phyloP scores from a whole-genome alignment of 1,139 yeast species.

The Wickerhamiella pararugosa region DNA sequence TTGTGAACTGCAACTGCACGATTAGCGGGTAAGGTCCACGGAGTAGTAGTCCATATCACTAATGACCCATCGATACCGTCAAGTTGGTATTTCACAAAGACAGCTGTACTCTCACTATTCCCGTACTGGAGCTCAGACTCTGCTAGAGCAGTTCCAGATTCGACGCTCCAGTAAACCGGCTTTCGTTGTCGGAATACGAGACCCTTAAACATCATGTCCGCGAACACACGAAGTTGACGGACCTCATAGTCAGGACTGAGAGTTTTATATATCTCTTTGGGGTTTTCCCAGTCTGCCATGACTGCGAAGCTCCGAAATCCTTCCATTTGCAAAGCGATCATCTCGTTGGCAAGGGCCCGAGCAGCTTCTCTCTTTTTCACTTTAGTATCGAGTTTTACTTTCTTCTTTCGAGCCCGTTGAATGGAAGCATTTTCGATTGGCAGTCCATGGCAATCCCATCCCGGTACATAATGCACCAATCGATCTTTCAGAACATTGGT shows the following conservation, averaged over 20 bases:
- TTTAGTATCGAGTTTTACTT: constrained; percentile 24
- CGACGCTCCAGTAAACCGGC: constrained; percentile 97
- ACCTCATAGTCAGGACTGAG: constrained; percentile 56
- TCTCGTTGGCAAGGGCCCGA: constrained; percentile 45
- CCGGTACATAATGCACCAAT: constrained; percentile 61
- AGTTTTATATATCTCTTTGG: constrained; percentile 49
- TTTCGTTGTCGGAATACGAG: constrained; percentile 69
- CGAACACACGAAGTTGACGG: constrained; percentile 58
- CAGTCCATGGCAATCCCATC: constrained; percentile 98
- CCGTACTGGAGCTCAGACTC: constrained; percentile 91
- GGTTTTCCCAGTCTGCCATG: constrained; percentile 58
- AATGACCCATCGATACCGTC: constrained; percentile 13
- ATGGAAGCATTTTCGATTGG: constrained; percentile 87
- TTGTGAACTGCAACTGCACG: constrained; percentile 64
- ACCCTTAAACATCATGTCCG: constrained; percentile 47
- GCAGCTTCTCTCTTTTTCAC: constrained; percentile 50
- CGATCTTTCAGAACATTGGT: constrained; percentile 49
- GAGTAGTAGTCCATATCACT: constrained; percentile 90
- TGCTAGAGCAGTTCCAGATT: constrained; percentile 84
- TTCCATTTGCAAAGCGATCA: constrained; percentile 46
- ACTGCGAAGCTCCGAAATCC: constrained; percentile 61
- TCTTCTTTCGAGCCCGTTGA: constrained; percentile 25
- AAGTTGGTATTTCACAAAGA: constrained; percentile 52
- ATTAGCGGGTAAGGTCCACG: constrained; percentile 92
- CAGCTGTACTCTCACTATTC: constrained; percentile 55